Evolutionary conservation across 2,329 filamentous ascomycete genomes (phyloP), one percentile per base, ranked within the genome.

Genomic region (Colletotrichum lentis): DNA sequence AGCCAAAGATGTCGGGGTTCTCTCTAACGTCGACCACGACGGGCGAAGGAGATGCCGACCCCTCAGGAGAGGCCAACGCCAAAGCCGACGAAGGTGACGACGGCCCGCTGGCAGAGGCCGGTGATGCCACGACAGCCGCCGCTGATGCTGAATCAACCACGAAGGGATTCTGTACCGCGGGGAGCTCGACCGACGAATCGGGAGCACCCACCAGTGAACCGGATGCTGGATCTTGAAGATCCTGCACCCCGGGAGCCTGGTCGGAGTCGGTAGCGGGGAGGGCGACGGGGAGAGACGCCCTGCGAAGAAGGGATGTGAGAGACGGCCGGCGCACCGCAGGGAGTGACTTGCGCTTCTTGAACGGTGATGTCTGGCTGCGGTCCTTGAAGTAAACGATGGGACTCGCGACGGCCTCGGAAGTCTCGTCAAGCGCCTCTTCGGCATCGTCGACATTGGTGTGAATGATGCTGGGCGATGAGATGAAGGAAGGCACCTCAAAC

Each of bases 1-100:
- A 57, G n/a, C 67, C 67, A 1, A 69, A 69, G 16, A 69, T 69
- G 18, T 69, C 67, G 1, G 64, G 64, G 47, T 69, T 69, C 24
- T 69, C 67, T 37, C 67, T 56, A 8, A 47, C 63, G 5, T 69
- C 67, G 11, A 69, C 63, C 7, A 62, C 63, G 2, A 69, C 57
- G 0, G 64, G 59, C 39, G 57, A 46, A 22, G 67, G 64, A 22
- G 63, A 53, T 1, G 67, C 53, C 6, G 60, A 35, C n/a, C 24
- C 56, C 18, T 11, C 18, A 31, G 53, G 53, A 18, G 53, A 56
- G 20, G 53, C 53, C 39, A 20, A 44, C 20, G 35, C 53, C 37
- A 44, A 24, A 6, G 37, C 39, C 37, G 53, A 41, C 8, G 53
- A 41, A 12, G 37, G n/a, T 3, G 63, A 35, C 14, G 63, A 35